Conservation (phyloP, 257 asterid genomes). For the Rehmannia glutinosa region DNA sequence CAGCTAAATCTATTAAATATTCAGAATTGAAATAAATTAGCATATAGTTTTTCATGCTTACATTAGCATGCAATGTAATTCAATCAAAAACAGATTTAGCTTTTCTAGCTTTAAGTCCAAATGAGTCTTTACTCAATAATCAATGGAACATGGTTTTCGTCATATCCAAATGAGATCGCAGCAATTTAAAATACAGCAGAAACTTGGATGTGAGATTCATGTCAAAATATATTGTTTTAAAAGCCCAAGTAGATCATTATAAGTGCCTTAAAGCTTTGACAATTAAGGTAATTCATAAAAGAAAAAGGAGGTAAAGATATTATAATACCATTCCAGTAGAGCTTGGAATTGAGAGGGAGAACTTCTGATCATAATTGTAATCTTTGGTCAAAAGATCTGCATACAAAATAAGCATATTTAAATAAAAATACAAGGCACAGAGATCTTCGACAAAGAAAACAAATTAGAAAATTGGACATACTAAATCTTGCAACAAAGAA, state of each 20-base stretch:
- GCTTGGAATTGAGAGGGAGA: slow-evolving; percentile 66
- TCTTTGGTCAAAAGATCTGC: slow-evolving; percentile 84
- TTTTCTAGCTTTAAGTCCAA: background rate
- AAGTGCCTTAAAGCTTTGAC: slow-evolving; percentile 8
- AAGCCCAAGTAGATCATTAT: slow-evolving; percentile 1
- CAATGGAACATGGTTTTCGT: background rate
- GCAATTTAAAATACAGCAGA: background rate
- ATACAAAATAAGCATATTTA: slow-evolving; percentile 4
- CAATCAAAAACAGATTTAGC: background rate
- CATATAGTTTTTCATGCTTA: background rate
- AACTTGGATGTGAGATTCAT: background rate
- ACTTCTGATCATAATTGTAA: slow-evolving; percentile 82
- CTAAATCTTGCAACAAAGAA: slow-evolving; percentile 1
- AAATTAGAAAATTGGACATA: background rate
- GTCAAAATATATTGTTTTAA: slow-evolving; percentile 1
- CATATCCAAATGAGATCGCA: background rate
- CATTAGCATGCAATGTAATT: background rate
- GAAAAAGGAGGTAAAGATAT: slow-evolving; percentile 2
- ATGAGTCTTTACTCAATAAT: background rate
- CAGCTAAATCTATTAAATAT: background rate
- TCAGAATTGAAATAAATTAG: background rate
- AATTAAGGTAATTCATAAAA: background rate
- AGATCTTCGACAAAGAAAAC: slow-evolving; percentile 3
- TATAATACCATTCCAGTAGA: slow-evolving; percentile 68
- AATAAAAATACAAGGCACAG: background rate